These are phyloP conservation scores for Telfairia occidentalis DNA, from an alignment of 331 rosid genomes.

Conservation along the genomic window DNA sequence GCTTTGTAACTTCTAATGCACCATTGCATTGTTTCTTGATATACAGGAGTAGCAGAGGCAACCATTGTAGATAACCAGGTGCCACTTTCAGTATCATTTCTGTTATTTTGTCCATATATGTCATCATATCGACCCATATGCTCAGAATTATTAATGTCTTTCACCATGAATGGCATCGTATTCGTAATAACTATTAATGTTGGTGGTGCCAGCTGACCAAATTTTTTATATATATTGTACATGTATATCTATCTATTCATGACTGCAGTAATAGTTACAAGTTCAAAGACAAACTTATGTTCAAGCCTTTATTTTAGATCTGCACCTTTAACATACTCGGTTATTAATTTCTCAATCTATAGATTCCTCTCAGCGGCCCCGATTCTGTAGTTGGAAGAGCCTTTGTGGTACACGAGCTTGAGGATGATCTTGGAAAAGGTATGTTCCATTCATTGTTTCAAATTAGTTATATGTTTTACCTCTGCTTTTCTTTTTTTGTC, in stretches of 20 bases:
- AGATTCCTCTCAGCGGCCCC: slow-evolving; percentile 71
- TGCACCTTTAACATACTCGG: neutral
- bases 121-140: neutral
- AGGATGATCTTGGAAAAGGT: slow-evolving; percentile 86
- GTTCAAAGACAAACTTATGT: neutral
- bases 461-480: neutral
- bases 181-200: neutral
- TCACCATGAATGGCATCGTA: neutral
- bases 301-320: neutral
- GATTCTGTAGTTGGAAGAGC: slow-evolving; percentile 61
- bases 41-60: slow-evolving; percentile 59
- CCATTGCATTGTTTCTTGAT: slow-evolving; percentile 3
- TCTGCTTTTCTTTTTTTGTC: neutral
- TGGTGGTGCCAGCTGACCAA: neutral
- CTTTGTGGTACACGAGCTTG: slow-evolving; percentile 68
- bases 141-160: neutral
- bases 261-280: neutral
- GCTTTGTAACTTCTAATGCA: slow-evolving; percentile 4
- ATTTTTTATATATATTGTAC: neutral
- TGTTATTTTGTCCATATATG: neutral
- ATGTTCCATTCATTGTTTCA: slow-evolving; percentile 4
- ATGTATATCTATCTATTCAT: neutral
- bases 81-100: neutral
- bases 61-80: slow-evolving; percentile 62
- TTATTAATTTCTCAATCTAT: slow-evolving; percentile 11